Percentiles rank a stretch among this genome's conserved stretches.
phyloP scores from a whole-genome alignment of 2,329 filamentous ascomycete species.

The Claviceps sp. region DNA sequence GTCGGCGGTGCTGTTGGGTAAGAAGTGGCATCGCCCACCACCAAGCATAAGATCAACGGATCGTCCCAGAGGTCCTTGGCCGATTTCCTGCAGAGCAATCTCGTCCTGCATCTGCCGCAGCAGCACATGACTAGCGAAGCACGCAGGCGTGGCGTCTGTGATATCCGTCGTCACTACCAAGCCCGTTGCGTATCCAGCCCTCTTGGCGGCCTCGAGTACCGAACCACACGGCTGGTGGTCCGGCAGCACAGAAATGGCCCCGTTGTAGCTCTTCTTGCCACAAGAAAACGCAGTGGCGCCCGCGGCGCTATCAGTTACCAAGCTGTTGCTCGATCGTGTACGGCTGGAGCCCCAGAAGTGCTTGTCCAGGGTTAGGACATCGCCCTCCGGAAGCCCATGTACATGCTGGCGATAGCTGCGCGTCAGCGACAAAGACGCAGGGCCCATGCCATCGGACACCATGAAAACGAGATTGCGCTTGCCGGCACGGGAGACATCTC shows the following conservation, averaged over 20 bases:
- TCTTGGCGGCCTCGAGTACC: conserved; percentile 83
- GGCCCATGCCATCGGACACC: conserved; percentile 98
- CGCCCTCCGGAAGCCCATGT: conserved; percentile 56
- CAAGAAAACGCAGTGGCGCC: conserved; percentile 95
- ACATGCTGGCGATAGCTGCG: conserved; percentile 73
- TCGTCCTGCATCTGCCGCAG: conserved; percentile 70
- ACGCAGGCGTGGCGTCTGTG: conserved; percentile 91
- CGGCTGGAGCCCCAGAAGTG: conserved; percentile 85
- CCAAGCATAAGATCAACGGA: conserved; percentile 88
- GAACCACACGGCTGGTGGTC: conserved; percentile 82
- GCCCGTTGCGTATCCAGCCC: conserved; percentile 81
- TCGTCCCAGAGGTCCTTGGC: conserved; percentile 72
- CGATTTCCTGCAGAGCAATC: conserved; percentile 86
- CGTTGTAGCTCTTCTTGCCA: conserved; percentile 88
- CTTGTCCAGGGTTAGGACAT: conserved; percentile 69
- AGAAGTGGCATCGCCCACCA: conserved; percentile 84
- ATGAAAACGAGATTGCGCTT: conserved; percentile 97
- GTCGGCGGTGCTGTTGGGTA: conserved; percentile 67
- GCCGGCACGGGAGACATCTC: conserved; percentile 28
- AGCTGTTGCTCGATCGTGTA: conserved; percentile 68
- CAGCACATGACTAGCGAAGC: conserved; percentile 82
- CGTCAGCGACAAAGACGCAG: conserved; percentile 76
- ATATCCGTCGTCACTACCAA: conserved; percentile 90
- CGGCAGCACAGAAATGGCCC: conserved; percentile 80
- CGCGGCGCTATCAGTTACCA: conserved; percentile 94